phyloP scores from a whole-genome alignment of 1,139 yeast species.

The Saccharomyces uvarum region DNA sequence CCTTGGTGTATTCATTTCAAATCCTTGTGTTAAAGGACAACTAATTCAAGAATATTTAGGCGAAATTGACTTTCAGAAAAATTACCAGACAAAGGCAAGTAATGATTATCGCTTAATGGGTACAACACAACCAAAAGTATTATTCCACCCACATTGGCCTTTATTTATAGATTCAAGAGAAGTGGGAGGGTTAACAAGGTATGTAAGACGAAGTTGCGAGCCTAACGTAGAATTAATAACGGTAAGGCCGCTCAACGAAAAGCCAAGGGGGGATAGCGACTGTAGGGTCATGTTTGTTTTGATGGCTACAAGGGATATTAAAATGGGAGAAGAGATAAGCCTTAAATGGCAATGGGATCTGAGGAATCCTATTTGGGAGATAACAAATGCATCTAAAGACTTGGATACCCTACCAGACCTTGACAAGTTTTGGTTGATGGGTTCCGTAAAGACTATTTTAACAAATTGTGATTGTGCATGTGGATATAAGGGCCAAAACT shows the following conservation, averaged over 20 bases:
- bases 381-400: conserved; percentile 37
- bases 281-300: conserved; percentile 40
- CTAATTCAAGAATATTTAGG: conserved; percentile 64
- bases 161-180: conserved; percentile 70
- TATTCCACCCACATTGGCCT: conserved; percentile 45
- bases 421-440: conserved; percentile 48
- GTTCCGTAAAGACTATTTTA: conserved; percentile 54
- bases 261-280: conserved; percentile 3
- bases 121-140: conserved; percentile 71
- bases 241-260: conserved; percentile 33
- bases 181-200: conserved; percentile 68
- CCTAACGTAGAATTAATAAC: conserved; percentile 67
- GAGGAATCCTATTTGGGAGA: conserved; percentile 60
- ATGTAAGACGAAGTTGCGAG: conserved; percentile 65
- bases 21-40: conserved; percentile 39
- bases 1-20: conserved; percentile 51
- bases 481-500: conserved; percentile 39
- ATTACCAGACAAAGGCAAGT: conserved; percentile 53
- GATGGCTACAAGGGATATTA: conserved; percentile 50
- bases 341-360: conserved; percentile 86
- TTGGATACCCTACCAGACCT: conserved; percentile 39
- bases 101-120: conserved; percentile 79
- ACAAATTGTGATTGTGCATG: conserved; percentile 71
- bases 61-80: conserved; percentile 55
- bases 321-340: conserved; percentile 59